These are phyloP conservation scores for Starmerella khaoyaiensis DNA, from an alignment of 805 yeast genomes.

Conservation along the genomic window DNA sequence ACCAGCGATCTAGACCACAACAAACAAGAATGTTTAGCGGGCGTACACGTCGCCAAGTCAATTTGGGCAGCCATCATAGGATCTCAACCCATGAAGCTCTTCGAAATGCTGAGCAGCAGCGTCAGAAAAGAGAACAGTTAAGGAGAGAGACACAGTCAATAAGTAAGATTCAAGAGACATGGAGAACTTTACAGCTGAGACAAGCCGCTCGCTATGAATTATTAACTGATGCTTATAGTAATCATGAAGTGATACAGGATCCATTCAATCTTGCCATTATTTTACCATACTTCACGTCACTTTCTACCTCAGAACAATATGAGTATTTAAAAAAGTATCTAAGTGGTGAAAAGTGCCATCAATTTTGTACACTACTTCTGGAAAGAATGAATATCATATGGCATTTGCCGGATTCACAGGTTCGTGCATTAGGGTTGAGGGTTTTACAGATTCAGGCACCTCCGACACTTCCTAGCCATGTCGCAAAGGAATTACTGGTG, in stretches of 20 bases:
- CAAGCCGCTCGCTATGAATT: conserved; percentile 1
- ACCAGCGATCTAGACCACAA: background rate
- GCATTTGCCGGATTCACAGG: background rate
- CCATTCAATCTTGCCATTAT: no score
- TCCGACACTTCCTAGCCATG: conserved; percentile 1
- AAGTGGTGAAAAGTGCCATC: background rate
- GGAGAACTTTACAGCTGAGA: conserved; percentile 27
- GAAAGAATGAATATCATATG: conserved; percentile 6
- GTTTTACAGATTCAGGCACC: conserved; percentile 11
- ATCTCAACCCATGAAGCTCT: conserved; percentile 35
- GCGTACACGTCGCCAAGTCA: conserved; percentile 45
- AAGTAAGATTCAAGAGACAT: conserved; percentile 36
- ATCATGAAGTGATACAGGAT: no score
- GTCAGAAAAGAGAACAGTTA: conserved; percentile 49
- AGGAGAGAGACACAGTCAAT: conserved; percentile 41
- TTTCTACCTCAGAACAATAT: background rate
- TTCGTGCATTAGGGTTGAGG: conserved; percentile 4
- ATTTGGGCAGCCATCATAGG: conserved; percentile 43
- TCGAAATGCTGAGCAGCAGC: conserved; percentile 51
- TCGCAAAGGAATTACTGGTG: background rate
- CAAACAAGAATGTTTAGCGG: conserved; percentile 46
- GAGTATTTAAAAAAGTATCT: background rate
- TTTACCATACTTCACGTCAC: no score
- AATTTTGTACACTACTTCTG: conserved; percentile 1
- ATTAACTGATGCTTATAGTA: conserved; percentile 26